Percentiles rank a stretch among this genome's conserved stretches.
Evolutionary conservation across 306 rosid species (phyloP).

Genomic region (Glycine soja): DNA sequence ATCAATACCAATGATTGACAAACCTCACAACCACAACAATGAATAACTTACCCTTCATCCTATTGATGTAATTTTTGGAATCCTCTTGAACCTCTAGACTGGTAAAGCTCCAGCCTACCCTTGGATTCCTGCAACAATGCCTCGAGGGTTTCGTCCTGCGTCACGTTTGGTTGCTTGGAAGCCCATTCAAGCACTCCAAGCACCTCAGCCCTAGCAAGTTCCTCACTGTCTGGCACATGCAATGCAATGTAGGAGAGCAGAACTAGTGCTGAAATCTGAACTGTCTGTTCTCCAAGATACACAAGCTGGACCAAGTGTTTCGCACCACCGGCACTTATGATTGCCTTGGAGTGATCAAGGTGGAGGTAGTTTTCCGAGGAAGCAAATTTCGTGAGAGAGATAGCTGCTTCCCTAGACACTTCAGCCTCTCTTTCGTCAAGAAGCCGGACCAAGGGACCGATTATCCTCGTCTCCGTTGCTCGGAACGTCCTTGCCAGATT

Average conservation of each 20-base stretch:
- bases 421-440: constrained; percentile 77
- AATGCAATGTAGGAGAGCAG: constrained; percentile 73
- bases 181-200: constrained; percentile 80
- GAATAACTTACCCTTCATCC: constrained; percentile 24
- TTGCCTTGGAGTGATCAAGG: constrained; percentile 74
- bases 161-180: constrained; percentile 67
- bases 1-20: constrained; percentile 40
- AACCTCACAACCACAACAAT: constrained; percentile 28
- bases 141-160: constrained; percentile 64
- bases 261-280: constrained; percentile 62
- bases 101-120: constrained; percentile 77
- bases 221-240: constrained; percentile 84
- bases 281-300: constrained; percentile 74
- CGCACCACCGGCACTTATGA: constrained; percentile 72
- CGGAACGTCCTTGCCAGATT: constrained; percentile 79
- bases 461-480: constrained; percentile 79
- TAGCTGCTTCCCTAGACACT: constrained; percentile 65
- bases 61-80: constrained; percentile 60
- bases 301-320: constrained; percentile 76
- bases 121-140: constrained; percentile 71
- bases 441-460: constrained; percentile 72
- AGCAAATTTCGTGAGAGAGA: constrained; percentile 75
- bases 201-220: constrained; percentile 75
- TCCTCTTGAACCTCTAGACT: constrained; percentile 81
- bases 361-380: constrained; percentile 69